A percentile compares a stretch with the other conserved stretches of the same genome.
These are phyloP conservation scores for Mortierella sp. DNA, from an alignment of 371 early-diverging fungal genomes.

Conservation along the genomic window DNA sequence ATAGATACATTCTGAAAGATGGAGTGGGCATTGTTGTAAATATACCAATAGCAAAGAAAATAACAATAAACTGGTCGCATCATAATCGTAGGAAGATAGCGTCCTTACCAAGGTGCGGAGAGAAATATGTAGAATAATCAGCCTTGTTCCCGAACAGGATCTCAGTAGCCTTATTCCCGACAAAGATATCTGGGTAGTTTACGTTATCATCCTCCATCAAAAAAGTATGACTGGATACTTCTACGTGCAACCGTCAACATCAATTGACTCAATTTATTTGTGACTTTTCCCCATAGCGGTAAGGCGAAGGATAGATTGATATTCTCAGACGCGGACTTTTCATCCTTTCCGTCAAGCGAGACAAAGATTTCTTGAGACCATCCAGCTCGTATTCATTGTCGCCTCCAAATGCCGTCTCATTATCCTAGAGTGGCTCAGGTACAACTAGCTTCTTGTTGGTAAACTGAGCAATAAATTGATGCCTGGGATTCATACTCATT, in stretches of 20 bases:
- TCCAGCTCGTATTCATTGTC: not conserved
- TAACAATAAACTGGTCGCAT: not conserved
- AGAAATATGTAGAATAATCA: slow-evolving; percentile 68
- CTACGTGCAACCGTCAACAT: slow-evolving; percentile 70
- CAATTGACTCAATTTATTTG: slow-evolving; percentile 60
- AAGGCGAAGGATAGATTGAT: slow-evolving; percentile 81
- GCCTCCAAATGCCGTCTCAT: slow-evolving; percentile 1
- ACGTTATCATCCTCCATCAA: slow-evolving; percentile 65
- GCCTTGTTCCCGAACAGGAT: slow-evolving; percentile 81
- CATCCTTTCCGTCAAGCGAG: slow-evolving; percentile 78
- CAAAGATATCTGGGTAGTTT: slow-evolving; percentile 64
- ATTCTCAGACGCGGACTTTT: slow-evolving; percentile 83
- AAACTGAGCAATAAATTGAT: slow-evolving; percentile 2
- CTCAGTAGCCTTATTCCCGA: slow-evolving; percentile 75
- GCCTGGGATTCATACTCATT: not conserved
- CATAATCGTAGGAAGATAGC: not conserved
- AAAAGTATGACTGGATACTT: slow-evolving; percentile 75
- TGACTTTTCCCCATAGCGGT: slow-evolving; percentile 73
- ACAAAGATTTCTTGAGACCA: slow-evolving; percentile 84
- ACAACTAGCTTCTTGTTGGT: not conserved
- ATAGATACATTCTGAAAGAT: slow-evolving; percentile 75
- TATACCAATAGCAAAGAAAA: not conserved
- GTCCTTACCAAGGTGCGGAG: slow-evolving; percentile 22
- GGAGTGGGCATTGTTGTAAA: not conserved
- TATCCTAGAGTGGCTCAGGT: slow-evolving; percentile 6